Conservation (phyloP, 2,329 filamentous ascomycete genomes). For the Epichloe uncinata region DNA sequence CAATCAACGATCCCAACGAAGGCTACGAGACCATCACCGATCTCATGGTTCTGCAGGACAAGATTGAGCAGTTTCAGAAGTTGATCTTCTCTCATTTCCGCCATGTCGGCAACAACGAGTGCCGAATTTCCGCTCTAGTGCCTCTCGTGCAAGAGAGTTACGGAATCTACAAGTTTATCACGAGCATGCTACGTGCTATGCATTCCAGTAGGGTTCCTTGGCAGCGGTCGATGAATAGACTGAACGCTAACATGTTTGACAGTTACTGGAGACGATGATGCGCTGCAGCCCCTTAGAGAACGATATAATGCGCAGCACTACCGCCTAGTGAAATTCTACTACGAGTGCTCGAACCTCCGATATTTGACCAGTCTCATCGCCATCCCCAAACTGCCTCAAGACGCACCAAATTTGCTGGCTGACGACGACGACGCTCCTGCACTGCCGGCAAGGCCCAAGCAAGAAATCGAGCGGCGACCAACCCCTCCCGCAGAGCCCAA, state of each 20-base stretch:
- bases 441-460: slow-evolving; percentile 68
- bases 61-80: slow-evolving; percentile 98
- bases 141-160: slow-evolving; percentile 95
- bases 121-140: slow-evolving; percentile 84
- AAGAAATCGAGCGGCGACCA: slow-evolving; percentile 54
- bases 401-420: slow-evolving; percentile 75
- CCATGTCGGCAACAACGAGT: slow-evolving; percentile 85
- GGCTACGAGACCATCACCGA: slow-evolving; percentile 95
- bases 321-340: slow-evolving; percentile 94
- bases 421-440: slow-evolving; percentile 78
- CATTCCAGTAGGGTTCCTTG: slow-evolving; percentile 58
- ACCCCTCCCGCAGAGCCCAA: slow-evolving; percentile 56
- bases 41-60: slow-evolving; percentile 91
- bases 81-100: slow-evolving; percentile 96
- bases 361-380: slow-evolving; percentile 95
- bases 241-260: slow-evolving; percentile 10
- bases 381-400: slow-evolving; percentile 87
- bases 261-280: slow-evolving; percentile 89
- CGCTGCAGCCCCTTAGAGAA: slow-evolving; percentile 72
- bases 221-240: background rate
- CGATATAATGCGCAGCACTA: slow-evolving; percentile 95
- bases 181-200: slow-evolving; percentile 98
- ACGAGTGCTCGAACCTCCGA: slow-evolving; percentile 94
- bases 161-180: slow-evolving; percentile 98
- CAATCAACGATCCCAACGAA: slow-evolving; percentile 97